A percentile compares a stretch with the other conserved stretches of the same genome.
These are phyloP conservation scores for Trichoderma sp. DNA, from an alignment of 2,329 filamentous ascomycete species.

Conservation along the genomic window DNA sequence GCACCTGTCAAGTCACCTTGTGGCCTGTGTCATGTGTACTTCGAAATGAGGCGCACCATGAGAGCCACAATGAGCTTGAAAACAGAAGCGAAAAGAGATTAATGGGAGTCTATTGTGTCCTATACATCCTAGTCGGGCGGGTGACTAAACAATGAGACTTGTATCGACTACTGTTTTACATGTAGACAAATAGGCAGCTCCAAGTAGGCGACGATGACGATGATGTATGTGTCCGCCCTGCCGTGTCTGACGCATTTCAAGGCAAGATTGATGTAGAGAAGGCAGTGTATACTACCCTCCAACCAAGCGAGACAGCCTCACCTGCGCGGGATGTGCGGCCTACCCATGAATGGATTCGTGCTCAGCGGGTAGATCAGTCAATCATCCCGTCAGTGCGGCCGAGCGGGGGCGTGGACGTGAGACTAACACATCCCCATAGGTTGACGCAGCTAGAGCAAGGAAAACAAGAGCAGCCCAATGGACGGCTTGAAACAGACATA, in stretches of 20 bases:
- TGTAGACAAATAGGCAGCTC: background rate
- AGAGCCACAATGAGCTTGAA: background rate
- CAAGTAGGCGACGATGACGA: background rate
- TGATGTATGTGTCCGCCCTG: background rate
- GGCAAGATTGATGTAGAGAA: background rate
- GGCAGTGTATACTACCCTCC: background rate
- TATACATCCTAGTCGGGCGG: background rate
- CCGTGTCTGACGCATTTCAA: background rate
- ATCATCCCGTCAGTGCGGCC: background rate
- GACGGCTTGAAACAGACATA: background rate
- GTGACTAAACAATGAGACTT: background rate
- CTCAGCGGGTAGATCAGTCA: constrained; percentile 19
- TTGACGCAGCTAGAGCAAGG: background rate
- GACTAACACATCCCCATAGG: background rate
- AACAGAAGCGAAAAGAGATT: background rate
- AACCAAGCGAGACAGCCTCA: constrained; percentile 5
- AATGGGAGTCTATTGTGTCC: background rate
- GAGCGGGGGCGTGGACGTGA: background rate
- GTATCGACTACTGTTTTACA: background rate
- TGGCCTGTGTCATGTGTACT: background rate
- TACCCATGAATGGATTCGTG: background rate
- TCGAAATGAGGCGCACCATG: background rate
- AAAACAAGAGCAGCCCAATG: background rate
- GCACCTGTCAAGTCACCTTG: background rate
- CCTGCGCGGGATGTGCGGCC: background rate